A percentile compares a stretch with the other conserved stretches of the same genome.
Conservation (phyloP, 768 basidiomycete species). For the Agrocybe pediades region DNA sequence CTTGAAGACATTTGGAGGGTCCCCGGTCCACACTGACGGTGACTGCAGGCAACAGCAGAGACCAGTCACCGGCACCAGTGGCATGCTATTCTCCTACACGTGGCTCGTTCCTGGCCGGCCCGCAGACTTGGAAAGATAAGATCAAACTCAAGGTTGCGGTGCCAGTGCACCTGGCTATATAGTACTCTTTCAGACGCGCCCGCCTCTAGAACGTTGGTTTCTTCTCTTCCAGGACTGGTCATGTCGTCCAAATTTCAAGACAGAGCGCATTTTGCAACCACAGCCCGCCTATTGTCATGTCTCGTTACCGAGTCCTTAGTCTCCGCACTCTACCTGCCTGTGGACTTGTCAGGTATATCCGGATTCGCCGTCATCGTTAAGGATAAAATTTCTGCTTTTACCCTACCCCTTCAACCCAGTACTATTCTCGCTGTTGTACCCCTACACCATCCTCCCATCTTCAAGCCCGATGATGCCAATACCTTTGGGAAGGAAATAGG, state of each 20-base stretch:
- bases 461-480: slow-evolving; percentile 34
- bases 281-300: slow-evolving; percentile 54
- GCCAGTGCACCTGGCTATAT: no score
- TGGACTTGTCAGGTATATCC: slow-evolving; percentile 28
- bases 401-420: slow-evolving; percentile 26
- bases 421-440: slow-evolving; percentile 51
- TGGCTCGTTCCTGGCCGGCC: no score
- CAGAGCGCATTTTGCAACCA: slow-evolving; percentile 49
- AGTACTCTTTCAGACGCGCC: no score
- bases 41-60: no score
- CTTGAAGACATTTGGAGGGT: no score
- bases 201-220: no score
- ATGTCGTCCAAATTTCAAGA: slow-evolving; percentile 24
- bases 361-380: slow-evolving; percentile 46
- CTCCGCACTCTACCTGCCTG: slow-evolving; percentile 47
- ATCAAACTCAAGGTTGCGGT: no score
- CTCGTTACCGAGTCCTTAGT: slow-evolving; percentile 59
- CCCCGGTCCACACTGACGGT: no score
- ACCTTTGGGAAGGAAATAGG: slow-evolving; percentile 41
- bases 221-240: no score
- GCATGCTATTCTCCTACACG: no score
- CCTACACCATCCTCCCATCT: slow-evolving; percentile 46
- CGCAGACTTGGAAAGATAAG: no score
- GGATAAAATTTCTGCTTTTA: slow-evolving; percentile 25
- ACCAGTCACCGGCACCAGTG: no score